These are phyloP conservation scores for Saccharomyces jurei DNA, from an alignment of 805 yeast species.

Conservation along the genomic window DNA sequence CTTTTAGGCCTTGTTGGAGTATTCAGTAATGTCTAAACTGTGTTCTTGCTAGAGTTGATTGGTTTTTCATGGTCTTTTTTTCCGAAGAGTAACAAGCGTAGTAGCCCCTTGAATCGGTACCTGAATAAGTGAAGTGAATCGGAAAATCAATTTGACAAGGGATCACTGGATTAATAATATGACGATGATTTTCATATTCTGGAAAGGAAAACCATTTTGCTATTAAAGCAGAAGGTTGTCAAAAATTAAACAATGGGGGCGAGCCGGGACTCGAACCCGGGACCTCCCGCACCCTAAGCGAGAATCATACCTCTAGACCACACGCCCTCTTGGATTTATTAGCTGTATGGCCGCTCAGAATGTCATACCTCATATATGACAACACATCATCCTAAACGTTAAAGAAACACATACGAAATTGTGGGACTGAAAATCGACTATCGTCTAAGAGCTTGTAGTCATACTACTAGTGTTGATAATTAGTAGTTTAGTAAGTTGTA, in stretches of 20 bases:
- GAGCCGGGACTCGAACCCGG: conserved; percentile 22
- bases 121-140: not conserved
- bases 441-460: no score
- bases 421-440: no score
- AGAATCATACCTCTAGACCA: conserved; percentile 13
- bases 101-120: not conserved
- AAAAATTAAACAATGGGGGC: conserved; percentile 6
- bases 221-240: not conserved
- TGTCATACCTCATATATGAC: no score
- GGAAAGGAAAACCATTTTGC: not conserved
- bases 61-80: not conserved
- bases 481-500: no score
- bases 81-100: not conserved
- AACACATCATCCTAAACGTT: no score
- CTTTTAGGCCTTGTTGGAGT: not conserved
- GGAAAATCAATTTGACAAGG: not conserved
- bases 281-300: conserved; percentile 22
- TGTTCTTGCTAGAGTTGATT: not conserved
- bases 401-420: no score
- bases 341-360: no score
- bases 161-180: not conserved
- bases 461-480: no score
- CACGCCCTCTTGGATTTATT: not conserved
- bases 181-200: not conserved
- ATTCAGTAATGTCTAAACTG: not conserved